phyloP scores from a whole-genome alignment of 345 rosid genomes.

The Eucalyptus albens region DNA sequence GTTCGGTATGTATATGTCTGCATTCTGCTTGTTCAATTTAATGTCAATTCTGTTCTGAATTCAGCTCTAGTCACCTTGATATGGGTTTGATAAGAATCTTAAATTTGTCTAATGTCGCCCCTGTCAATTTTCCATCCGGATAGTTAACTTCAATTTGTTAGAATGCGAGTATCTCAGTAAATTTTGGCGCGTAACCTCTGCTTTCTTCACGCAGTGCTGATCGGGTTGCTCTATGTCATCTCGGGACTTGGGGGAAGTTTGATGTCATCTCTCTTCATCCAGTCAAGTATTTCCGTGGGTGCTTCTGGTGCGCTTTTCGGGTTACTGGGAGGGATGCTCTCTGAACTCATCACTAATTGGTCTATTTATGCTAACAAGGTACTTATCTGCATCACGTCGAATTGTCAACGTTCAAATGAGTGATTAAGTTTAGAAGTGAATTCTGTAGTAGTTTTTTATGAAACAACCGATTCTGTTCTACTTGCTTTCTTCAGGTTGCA shows the following conservation, averaged over 20 bases:
- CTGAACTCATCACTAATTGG: constrained; percentile 94
- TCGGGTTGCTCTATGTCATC: constrained; percentile 66
- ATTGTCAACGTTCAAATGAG: background rate
- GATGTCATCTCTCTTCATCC: constrained; percentile 83
- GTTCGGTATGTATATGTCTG: constrained; percentile 36
- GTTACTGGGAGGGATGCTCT: constrained; percentile 85
- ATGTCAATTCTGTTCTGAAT: background rate
- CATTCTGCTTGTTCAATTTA: background rate
- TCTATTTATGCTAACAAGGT: constrained; percentile 81
- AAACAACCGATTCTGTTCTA: background rate
- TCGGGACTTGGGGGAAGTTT: constrained; percentile 96
- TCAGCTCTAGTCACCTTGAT: background rate
- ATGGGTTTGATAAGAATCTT: background rate
- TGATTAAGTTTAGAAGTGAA: background rate
- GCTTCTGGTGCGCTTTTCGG: constrained; percentile 98
- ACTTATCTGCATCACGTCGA: background rate
- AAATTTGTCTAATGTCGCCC: background rate
- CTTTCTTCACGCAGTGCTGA: constrained; percentile 21
- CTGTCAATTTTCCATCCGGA: background rate
- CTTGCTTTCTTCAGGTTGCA: constrained; percentile 30
- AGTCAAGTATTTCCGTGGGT: constrained; percentile 74
- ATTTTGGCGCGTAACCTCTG: background rate
- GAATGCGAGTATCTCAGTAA: background rate
- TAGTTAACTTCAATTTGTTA: background rate
- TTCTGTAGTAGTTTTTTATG: background rate